Base-by-base conservation (phyloP, 192 early-diverging fungal genomes). In the Umbelopsis ramanniana region DNA sequence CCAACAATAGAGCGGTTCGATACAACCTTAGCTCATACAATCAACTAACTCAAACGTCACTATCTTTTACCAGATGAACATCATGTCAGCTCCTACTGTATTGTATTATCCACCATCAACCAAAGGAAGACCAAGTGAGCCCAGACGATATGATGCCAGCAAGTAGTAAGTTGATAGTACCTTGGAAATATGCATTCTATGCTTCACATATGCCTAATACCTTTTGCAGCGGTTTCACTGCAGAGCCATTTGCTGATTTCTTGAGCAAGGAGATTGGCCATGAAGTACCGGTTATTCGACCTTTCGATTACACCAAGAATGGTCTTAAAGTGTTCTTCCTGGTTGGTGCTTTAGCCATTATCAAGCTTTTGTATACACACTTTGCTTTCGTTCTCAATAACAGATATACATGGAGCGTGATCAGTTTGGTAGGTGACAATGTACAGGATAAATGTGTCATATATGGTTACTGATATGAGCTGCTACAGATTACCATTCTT, bases 101-200 rank as follows among this genome's bases (percentile, higher is more conserved):
- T 82, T 87, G 19, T 89, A 89, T 66, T 95, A 86, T 67, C 87
- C 90, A 12, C 85, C 89, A 22, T 87, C 89, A 12, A 87, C 87
- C 67, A 85, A 83, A 2, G 40, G 69, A 48, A 66, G 75, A 69
- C 67, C 76, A 38, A 72, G 67, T 21, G 87, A 85, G 40, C 82
- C 72, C 22, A 82, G 86, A 47, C 72, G 75, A 26, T 93, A 93
- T 52, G 90, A 93, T 67, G 81, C 90, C 68, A 82, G 77, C 67
- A 75, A 77, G 63, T 63, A 71, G 89, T 90, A 79, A 47, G 69
- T 66, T 0, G 4, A 5, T 23, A 19, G 33, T 37, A 12, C 17
- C 0, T 43, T 7, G 11, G 40, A 43, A 43, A 43, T 7, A n/a
- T 35, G 26, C 12, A 35, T 38, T 4, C 6, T 2, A 14, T 50